phyloP scores from a whole-genome alignment of 2,329 filamentous ascomycete genomes.

The Fusarium pseudocircinatum region DNA sequence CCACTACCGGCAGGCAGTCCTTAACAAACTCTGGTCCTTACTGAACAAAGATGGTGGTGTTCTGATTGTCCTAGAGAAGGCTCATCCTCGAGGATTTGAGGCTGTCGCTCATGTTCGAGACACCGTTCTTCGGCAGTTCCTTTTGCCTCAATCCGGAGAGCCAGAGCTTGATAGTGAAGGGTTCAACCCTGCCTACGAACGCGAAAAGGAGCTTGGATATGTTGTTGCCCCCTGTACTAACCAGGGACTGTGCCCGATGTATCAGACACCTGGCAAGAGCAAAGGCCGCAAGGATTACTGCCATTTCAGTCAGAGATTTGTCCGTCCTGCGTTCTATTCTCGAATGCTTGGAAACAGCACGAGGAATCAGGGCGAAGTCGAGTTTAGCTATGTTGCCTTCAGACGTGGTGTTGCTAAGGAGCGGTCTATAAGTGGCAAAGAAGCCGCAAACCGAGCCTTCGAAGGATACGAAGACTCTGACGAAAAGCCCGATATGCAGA shows the following conservation, averaged over 20 bases:
- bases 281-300: conserved; percentile 88
- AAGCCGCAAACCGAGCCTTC: conserved; percentile 74
- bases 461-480: conserved; percentile 70
- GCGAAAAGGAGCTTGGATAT: conserved; percentile 67
- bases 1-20: conserved; percentile 77
- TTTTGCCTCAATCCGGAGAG: conserved; percentile 61
- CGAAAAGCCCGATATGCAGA: conserved; percentile 64
- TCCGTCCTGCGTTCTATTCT: conserved; percentile 84
- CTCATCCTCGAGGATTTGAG: conserved; percentile 90
- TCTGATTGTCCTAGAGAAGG: conserved; percentile 89
- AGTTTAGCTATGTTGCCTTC: conserved; percentile 89
- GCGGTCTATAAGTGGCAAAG: conserved; percentile 56
- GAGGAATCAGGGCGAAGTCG: conserved; percentile 87
- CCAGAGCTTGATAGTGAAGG: conserved; percentile 47
- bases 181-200: conserved; percentile 51
- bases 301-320: conserved; percentile 88
- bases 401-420: conserved; percentile 71
- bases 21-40: conserved; percentile 91
- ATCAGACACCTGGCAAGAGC: conserved; percentile 73
- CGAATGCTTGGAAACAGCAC: conserved; percentile 73
- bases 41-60: conserved; percentile 86
- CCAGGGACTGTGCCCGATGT: conserved; percentile 90
- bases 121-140: conserved; percentile 78
- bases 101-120: conserved; percentile 86
- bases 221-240: conserved; percentile 86